Percentiles rank a stretch among this genome's conserved stretches.
Conservation (phyloP, 371 early-diverging fungal species). For the Apophysomyces sp. region DNA sequence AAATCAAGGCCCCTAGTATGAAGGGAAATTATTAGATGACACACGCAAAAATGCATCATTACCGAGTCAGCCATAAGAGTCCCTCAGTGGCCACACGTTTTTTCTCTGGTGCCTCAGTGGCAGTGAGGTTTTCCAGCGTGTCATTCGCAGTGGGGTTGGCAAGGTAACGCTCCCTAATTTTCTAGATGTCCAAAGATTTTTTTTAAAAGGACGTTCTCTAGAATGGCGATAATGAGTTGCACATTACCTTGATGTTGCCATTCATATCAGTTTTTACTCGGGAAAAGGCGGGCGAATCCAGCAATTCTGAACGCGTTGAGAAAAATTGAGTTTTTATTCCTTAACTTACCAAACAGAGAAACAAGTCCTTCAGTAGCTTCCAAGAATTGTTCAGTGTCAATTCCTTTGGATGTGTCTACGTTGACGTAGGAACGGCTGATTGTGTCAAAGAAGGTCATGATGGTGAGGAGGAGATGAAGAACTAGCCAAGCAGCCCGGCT, state of each 20-base stretch:
- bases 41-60: no score
- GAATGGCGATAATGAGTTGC: no score
- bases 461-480: constrained; percentile 14
- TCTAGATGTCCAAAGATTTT: constrained; percentile 44
- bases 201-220: background rate
- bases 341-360: constrained; percentile 78
- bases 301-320: constrained; percentile 48
- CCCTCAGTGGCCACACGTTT: constrained; percentile 87
- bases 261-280: constrained; percentile 88
- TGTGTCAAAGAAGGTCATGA: constrained; percentile 70
- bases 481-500: background rate
- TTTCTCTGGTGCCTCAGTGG: constrained; percentile 72
- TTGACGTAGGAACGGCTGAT: constrained; percentile 67
- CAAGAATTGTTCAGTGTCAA: constrained; percentile 82
- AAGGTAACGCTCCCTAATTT: constrained; percentile 74
- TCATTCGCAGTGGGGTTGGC: constrained; percentile 61
- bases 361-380: constrained; percentile 85
- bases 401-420: constrained; percentile 68
- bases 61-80: constrained; percentile 90
- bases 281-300: constrained; percentile 74
- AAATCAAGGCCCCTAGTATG: constrained; percentile 90
- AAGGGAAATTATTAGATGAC: no score
- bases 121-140: constrained; percentile 84
- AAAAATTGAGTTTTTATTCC: background rate
- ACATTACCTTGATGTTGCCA: constrained; percentile 83